These are phyloP conservation scores for Pseudophaeomoniella oleicola DNA, from an alignment of 2,329 filamentous ascomycete genomes.

Conservation along the genomic window DNA sequence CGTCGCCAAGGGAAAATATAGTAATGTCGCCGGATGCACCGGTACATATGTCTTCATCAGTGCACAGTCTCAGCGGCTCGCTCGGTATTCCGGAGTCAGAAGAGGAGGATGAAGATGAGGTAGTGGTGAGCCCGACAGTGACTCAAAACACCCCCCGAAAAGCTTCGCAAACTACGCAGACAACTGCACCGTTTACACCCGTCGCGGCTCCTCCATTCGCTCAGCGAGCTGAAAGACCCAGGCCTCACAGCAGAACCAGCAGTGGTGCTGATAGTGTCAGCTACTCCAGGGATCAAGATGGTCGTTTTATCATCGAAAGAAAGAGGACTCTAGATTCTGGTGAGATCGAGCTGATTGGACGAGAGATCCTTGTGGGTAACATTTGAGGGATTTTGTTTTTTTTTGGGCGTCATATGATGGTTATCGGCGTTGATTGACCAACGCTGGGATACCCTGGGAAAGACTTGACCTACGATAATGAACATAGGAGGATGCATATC, in stretches of 20 bases:
- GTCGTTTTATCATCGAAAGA: slow-evolving; percentile 21
- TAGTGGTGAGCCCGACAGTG: slow-evolving; percentile 10
- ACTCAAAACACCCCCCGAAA: slow-evolving; percentile 14
- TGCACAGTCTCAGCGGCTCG: slow-evolving; percentile 7
- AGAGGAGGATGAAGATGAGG: slow-evolving; percentile 11
- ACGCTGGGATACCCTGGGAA: too few species aligned
- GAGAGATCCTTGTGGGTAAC: slow-evolving; percentile 14
- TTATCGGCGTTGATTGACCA: too few species aligned
- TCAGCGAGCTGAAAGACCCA: slow-evolving; percentile 1
- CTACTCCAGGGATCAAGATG: slow-evolving; percentile 17
- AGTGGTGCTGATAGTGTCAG: slow-evolving; percentile 21
- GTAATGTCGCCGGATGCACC: neutral
- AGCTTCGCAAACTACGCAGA: slow-evolving; percentile 1
- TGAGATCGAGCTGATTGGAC: slow-evolving; percentile 18
- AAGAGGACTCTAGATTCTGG: slow-evolving; percentile 18
- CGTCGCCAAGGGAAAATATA: neutral
- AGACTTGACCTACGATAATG: too few species aligned
- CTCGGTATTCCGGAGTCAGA: slow-evolving; percentile 13
- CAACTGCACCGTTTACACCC: neutral
- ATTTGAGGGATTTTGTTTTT: too few species aligned
- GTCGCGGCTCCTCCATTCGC: neutral
- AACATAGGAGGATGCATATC: too few species aligned
- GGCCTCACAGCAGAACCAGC: slow-evolving; percentile 18
- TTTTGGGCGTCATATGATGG: too few species aligned
- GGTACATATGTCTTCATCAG: slow-evolving; percentile 2